Percentiles rank a stretch among this genome's conserved stretches.
Conservation (phyloP, 1,139 yeast species). For the Saccharomycopsis crataegensis region DNA sequence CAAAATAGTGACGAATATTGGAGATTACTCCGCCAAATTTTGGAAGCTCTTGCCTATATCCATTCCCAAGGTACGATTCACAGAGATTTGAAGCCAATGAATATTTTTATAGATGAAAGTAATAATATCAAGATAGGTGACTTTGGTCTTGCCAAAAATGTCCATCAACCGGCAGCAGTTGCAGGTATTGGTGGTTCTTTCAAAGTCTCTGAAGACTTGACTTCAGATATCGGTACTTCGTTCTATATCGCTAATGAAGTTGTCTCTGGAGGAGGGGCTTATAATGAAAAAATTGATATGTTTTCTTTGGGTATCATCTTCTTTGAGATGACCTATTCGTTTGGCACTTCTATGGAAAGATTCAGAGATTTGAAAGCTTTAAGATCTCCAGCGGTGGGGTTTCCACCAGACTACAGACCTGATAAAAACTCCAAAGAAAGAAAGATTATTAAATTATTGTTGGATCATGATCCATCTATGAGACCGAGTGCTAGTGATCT, state of each 20-base stretch:
- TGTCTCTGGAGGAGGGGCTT: conserved; percentile 55
- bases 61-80: conserved; percentile 94
- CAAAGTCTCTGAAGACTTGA: conserved; percentile 58
- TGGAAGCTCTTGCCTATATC: conserved; percentile 87
- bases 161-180: conserved; percentile 33
- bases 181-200: conserved; percentile 22
- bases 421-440: conserved; percentile 49
- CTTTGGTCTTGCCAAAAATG: conserved; percentile 89
- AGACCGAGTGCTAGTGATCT: conserved; percentile 77
- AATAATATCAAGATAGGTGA: conserved; percentile 93
- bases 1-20: conserved; percentile 73
- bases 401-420: conserved; percentile 58
- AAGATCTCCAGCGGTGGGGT: conserved; percentile 49
- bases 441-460: conserved; percentile 49
- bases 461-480: conserved; percentile 70
- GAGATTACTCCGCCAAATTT: conserved; percentile 78
- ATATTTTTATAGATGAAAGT: conserved; percentile 86
- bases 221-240: conserved; percentile 90
- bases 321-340: conserved; percentile 85
- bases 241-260: conserved; percentile 91
- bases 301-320: conserved; percentile 90
- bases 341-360: conserved; percentile 90
- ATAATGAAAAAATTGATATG: conserved; percentile 92
- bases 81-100: conserved; percentile 91
- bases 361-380: conserved; percentile 59